phyloP scores from a whole-genome alignment of 352 stramenopile species.

The Discostella stelligera region DNA sequence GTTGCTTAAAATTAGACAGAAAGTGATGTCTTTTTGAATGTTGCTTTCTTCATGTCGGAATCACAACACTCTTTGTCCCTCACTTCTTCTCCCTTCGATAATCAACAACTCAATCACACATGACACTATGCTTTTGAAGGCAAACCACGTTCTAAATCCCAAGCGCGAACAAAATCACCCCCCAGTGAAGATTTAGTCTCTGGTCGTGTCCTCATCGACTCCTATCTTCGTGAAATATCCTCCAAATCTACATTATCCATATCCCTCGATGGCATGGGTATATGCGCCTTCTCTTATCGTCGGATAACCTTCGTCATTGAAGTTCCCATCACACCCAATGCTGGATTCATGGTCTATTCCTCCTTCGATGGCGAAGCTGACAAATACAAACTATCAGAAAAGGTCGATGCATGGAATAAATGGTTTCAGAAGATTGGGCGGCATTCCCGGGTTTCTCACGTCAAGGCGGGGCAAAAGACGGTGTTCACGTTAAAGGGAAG shows the following conservation, averaged over 20 bases:
- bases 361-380: constrained; percentile 31
- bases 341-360: constrained; percentile 48
- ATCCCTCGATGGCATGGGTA: constrained; percentile 40
- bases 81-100: not conserved
- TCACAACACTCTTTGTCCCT: not conserved
- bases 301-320: constrained; percentile 49
- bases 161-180: constrained; percentile 19
- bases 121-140: constrained; percentile 8
- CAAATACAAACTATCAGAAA: constrained; percentile 19
- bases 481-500: constrained; percentile 44
- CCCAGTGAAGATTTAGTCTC: constrained; percentile 21
- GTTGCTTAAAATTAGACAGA: not conserved
- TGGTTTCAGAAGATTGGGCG: constrained; percentile 34
- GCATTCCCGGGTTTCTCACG: constrained; percentile 24
- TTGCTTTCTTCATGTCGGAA: not conserved
- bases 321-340: constrained; percentile 32
- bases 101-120: too few species aligned
- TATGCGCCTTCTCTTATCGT: constrained; percentile 48
- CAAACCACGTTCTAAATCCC: constrained; percentile 46
- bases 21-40: not conserved
- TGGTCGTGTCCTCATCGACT: constrained; percentile 36
- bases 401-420: constrained; percentile 46
- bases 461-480: constrained; percentile 36
- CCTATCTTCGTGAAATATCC: constrained; percentile 44
- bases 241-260: constrained; percentile 46